Evolutionary conservation across 805 yeast species (phyloP).

Genomic region (Yamadazyma takamatsuzukensis): DNA sequence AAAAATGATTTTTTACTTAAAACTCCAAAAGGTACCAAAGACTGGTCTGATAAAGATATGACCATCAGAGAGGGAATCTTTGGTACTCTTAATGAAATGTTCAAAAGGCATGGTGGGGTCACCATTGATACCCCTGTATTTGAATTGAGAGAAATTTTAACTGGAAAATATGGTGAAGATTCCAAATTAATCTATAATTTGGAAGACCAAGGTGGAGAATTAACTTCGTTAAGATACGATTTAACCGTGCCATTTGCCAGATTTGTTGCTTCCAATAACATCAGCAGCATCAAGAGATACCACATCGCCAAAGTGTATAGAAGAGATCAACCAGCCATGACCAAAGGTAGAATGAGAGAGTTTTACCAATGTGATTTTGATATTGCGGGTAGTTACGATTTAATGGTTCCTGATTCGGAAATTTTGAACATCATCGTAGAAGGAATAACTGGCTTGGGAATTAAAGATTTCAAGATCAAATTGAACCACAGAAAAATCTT

Average conservation of each 20-base stretch:
- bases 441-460: constrained; percentile 80
- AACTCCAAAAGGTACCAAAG: constrained; percentile 96
- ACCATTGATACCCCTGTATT: constrained; percentile 98
- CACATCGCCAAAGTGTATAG: constrained; percentile 98
- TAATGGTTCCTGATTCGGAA: constrained; percentile 97
- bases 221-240: constrained; percentile 92
- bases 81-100: constrained; percentile 62
- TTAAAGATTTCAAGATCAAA: constrained; percentile 85
- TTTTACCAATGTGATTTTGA: constrained; percentile 99
- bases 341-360: constrained; percentile 99
- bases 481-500: constrained; percentile 92
- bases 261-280: constrained; percentile 92
- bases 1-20: constrained; percentile 67
- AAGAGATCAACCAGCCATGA: constrained; percentile 99
- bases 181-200: constrained; percentile 92
- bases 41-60: constrained; percentile 99
- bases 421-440: constrained; percentile 75
- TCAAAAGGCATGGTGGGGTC: constrained; percentile 96
- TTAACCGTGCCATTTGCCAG: constrained; percentile 98
- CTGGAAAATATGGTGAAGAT: constrained; percentile 99
- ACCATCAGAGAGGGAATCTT: constrained; percentile 87
- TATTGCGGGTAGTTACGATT: constrained; percentile 87
- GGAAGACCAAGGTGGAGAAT: constrained; percentile 98
- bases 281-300: constrained; percentile 84
- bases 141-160: constrained; percentile 88